Conservation (phyloP, 2,329 filamentous ascomycete genomes). For the Sporothrix protearum region DNA sequence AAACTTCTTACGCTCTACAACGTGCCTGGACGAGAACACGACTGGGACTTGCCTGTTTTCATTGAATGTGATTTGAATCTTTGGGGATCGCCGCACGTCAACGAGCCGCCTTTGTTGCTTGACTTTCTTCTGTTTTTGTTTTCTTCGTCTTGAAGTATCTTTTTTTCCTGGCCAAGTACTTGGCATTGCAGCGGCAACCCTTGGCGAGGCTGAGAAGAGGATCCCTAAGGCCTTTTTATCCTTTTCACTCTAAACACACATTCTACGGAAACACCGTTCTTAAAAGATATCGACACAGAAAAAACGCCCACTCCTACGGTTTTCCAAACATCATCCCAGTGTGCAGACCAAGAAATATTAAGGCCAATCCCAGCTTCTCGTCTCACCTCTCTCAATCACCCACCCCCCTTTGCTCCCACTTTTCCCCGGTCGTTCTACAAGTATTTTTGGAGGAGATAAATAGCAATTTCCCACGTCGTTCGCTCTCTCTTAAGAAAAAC, state of each 20-base stretch:
- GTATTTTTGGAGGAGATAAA: background rate
- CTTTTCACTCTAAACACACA: background rate
- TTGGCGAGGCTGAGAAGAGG: constrained; percentile 16
- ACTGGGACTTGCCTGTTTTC: background rate
- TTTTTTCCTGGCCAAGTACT: background rate
- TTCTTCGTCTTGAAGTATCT: background rate
- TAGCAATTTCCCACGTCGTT: background rate
- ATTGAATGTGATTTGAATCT: background rate
- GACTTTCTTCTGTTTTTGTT: background rate
- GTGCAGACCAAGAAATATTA: background rate
- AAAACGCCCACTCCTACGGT: background rate
- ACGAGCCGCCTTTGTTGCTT: background rate
- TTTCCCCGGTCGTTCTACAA: background rate
- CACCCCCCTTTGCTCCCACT: background rate
- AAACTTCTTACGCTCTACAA: background rate
- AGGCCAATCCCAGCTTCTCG: background rate
- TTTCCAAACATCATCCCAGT: background rate
- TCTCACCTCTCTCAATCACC: background rate
- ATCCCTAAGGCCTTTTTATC: no score
- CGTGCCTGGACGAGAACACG: background rate
- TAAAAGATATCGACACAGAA: constrained; percentile 6
- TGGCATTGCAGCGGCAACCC: background rate
- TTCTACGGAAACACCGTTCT: no score
- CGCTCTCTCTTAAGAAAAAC: background rate
- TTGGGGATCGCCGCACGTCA: background rate